Conservation (phyloP, 164 flowering plant genomes). For the Aristolochia californica region DNA sequence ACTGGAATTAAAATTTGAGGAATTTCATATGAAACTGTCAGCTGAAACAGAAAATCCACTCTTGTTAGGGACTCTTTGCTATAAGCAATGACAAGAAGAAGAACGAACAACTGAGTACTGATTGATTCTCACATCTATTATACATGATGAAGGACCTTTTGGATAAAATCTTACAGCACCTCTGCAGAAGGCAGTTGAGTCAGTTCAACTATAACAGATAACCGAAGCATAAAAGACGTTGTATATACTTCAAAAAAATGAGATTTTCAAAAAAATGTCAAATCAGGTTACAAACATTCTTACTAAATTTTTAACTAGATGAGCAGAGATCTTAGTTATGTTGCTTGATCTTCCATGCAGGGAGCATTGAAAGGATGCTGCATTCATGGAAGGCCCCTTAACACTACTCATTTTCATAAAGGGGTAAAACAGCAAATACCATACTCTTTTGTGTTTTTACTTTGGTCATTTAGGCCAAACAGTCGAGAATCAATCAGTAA, state of each 20-base stretch:
- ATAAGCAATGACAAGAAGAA: neutral
- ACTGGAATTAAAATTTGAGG: slow-evolving; percentile 65
- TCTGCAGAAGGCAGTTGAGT: slow-evolving; percentile 26
- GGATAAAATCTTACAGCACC: slow-evolving; percentile 92
- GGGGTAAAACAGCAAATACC: neutral
- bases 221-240: neutral
- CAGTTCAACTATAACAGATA: neutral
- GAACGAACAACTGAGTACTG: neutral
- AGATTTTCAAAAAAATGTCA: neutral
- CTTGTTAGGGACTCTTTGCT: neutral
- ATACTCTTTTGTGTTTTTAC: neutral
- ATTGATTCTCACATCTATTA: slow-evolving; percentile 48
- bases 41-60: slow-evolving; percentile 35
- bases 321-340: neutral
- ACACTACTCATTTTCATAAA: neutral
- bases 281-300: neutral
- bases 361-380: neutral
- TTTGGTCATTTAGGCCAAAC: no score
- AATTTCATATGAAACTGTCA: slow-evolving; percentile 88
- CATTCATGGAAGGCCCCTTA: neutral
- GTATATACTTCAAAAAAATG: neutral
- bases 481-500: no score
- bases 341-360: neutral
- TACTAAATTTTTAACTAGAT: neutral
- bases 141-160: slow-evolving; percentile 73